Percentiles rank a stretch among this genome's conserved stretches.
Conservation (phyloP, 2,329 filamentous ascomycete species). For the Teratosphaeria zuluensis region DNA sequence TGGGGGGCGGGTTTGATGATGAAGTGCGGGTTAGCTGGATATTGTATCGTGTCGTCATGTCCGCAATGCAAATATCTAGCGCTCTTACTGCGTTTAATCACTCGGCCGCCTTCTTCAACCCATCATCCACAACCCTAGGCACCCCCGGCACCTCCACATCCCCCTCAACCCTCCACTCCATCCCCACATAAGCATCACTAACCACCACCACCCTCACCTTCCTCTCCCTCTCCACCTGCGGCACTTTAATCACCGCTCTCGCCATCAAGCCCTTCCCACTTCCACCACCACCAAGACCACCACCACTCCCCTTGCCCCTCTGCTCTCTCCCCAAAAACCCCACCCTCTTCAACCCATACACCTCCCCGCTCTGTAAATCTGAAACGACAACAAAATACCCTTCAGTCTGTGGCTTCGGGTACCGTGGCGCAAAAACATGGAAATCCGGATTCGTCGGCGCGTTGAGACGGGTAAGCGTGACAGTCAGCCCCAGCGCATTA, state of each 20-base stretch:
- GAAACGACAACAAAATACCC: constrained; percentile 82
- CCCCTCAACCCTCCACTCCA: constrained; percentile 49
- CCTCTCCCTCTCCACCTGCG: constrained; percentile 43
- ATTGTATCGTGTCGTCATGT: too few relatives aligned
- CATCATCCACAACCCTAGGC: constrained; percentile 24
- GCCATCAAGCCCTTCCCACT: constrained; percentile 34
- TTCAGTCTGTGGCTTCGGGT: constrained; percentile 90
- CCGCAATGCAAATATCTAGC: too few relatives aligned
- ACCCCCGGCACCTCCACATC: constrained; percentile 41
- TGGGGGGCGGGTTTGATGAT: too few relatives aligned
- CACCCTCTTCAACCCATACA: constrained; percentile 77
- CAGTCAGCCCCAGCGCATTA: constrained; percentile 53
- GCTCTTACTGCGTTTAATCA: too few relatives aligned
- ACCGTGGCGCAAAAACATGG: constrained; percentile 72
- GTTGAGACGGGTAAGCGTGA: constrained; percentile 60
- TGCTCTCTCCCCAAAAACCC: constrained; percentile 27
- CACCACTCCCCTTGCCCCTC: constrained; percentile 10
- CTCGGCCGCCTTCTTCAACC: constrained; percentile 16
- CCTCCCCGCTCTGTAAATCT: constrained; percentile 57
- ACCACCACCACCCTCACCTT: constrained; percentile 66
- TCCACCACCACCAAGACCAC: constrained; percentile 18
- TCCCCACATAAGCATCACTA: constrained; percentile 79
- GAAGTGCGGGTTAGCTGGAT: too few relatives aligned
- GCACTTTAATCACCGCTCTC: constrained; percentile 52
- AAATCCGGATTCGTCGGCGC: constrained; percentile 27